Evolutionary conservation across 371 early-diverging fungal species (phyloP).

Genomic region (Zopfochytrium polystomum): DNA sequence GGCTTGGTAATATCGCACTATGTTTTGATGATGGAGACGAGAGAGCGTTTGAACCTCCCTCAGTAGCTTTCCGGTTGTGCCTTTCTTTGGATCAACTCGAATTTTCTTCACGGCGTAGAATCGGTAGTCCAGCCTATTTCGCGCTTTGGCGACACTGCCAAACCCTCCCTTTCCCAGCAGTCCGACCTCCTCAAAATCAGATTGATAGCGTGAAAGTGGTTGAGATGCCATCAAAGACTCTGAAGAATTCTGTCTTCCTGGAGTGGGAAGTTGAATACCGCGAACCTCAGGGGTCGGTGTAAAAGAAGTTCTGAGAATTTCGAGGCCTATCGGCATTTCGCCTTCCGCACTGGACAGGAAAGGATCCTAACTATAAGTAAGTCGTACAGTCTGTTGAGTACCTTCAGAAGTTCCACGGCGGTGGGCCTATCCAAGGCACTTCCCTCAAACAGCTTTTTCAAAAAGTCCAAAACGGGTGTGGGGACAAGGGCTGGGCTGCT

Average conservation of each 20-base stretch:
- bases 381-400: neutral
- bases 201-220: slow-evolving; percentile 55
- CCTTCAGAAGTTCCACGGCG: slow-evolving; percentile 22
- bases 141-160: slow-evolving; percentile 90
- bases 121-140: slow-evolving; percentile 77
- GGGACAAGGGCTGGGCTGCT: neutral
- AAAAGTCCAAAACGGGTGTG: slow-evolving; percentile 1
- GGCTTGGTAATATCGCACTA: slow-evolving; percentile 90
- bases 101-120: slow-evolving; percentile 89
- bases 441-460: slow-evolving; percentile 17
- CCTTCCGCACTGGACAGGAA: neutral
- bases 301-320: neutral
- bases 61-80: slow-evolving; percentile 74
- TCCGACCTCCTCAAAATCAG: slow-evolving; percentile 91
- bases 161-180: slow-evolving; percentile 91
- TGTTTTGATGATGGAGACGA: slow-evolving; percentile 84
- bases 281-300: neutral
- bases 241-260: neutral
- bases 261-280: neutral
- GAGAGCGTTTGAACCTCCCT: slow-evolving; percentile 90
- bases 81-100: slow-evolving; percentile 63
- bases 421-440: slow-evolving; percentile 16
- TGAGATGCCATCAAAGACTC: neutral
- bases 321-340: neutral
- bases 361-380: neutral